phyloP scores from a whole-genome alignment of 2,329 filamentous ascomycete genomes.

The Emergomyces pasteurianus region DNA sequence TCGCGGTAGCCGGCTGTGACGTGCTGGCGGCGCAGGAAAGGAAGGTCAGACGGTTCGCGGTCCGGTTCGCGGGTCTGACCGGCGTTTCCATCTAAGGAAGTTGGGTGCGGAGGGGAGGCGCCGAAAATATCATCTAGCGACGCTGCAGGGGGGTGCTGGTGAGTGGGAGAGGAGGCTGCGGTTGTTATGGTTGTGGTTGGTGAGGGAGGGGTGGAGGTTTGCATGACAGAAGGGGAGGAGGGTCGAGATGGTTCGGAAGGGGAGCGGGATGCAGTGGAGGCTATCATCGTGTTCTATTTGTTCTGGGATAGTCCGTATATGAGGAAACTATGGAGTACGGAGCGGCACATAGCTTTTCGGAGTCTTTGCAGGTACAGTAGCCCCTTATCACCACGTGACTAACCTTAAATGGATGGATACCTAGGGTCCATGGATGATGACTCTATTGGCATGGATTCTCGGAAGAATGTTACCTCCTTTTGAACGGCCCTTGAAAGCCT shows the following conservation, averaged over 20 bases:
- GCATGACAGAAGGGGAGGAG: not conserved
- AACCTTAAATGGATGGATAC: too few species aligned
- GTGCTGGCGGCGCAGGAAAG: slow-evolving; percentile 62
- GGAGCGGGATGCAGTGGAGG: not conserved
- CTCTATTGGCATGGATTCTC: too few species aligned
- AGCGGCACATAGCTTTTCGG: not conserved
- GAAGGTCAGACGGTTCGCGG: slow-evolving; percentile 53
- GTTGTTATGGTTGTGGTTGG: not conserved
- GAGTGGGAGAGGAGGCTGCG: not conserved
- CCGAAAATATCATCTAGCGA: slow-evolving; percentile 33
- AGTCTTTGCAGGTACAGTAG: too few species aligned
- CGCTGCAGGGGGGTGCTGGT: not conserved
- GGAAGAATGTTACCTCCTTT: too few species aligned
- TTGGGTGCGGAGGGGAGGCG: slow-evolving; percentile 20
- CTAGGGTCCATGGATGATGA: too few species aligned
- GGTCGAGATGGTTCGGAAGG: not conserved
- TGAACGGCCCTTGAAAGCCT: too few species aligned
- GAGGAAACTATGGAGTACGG: not conserved
- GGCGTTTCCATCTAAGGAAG: not conserved
- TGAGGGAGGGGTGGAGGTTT: not conserved
- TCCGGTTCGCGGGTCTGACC: not conserved
- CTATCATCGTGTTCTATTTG: not conserved
- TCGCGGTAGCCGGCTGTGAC: slow-evolving; percentile 83
- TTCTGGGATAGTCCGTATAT: not conserved
- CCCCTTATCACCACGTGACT: not conserved